Conservation (phyloP, 192 early-diverging fungal genomes). For the Chytriomyces hyalinus region DNA sequence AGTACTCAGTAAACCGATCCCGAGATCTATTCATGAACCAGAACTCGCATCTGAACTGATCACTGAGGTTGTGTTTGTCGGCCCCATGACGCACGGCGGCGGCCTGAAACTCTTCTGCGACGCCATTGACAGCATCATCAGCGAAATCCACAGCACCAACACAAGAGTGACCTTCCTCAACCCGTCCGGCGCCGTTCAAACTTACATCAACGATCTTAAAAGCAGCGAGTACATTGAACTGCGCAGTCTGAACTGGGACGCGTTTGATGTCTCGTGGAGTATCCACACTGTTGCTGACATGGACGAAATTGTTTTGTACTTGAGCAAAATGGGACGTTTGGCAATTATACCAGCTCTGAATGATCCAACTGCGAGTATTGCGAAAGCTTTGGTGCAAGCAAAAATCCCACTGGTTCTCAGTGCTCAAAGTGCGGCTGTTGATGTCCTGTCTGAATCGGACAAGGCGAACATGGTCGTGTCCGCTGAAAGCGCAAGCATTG, state of each 20-base stretch:
- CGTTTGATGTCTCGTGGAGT: conserved; percentile 36
- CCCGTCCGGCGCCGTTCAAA: neutral
- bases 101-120: conserved; percentile 50
- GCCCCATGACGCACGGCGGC: conserved; percentile 33
- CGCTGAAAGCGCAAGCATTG: conserved; percentile 10
- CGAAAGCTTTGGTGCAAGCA: conserved; percentile 19
- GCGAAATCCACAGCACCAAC: neutral
- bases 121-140: conserved; percentile 38
- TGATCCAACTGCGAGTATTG: conserved; percentile 35
- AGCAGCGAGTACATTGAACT: conserved; percentile 47
- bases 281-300: conserved; percentile 8
- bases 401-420: conserved; percentile 39
- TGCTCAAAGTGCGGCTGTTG: conserved; percentile 28
- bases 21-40: neutral
- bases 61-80: conserved; percentile 49
- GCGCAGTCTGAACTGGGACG: conserved; percentile 42
- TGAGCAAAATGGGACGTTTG: conserved; percentile 25
- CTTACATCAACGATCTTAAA: conserved; percentile 42
- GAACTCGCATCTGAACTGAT: neutral
- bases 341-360: conserved; percentile 39
- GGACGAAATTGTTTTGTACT: conserved; percentile 30
- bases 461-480: conserved; percentile 13
- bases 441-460: conserved; percentile 34
- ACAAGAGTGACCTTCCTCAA: conserved; percentile 43
- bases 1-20: conserved; percentile 25